Evolutionary conservation across 768 basidiomycete species (phyloP).

Genomic region (Hygrocybe punicea): DNA sequence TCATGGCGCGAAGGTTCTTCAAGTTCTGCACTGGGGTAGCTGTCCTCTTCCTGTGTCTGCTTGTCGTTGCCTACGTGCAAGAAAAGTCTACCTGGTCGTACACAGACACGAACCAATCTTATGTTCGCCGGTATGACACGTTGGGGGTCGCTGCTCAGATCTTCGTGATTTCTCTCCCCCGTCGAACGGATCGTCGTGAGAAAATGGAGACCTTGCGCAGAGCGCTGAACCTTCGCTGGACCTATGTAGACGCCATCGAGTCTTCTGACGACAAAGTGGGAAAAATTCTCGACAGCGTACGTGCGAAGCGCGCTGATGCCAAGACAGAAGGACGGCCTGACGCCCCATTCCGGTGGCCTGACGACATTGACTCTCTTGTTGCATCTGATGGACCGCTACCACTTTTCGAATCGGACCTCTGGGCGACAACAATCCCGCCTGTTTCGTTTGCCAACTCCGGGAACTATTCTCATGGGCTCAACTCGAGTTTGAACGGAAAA

Average conservation of each 20-base stretch:
- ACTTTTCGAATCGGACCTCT: slow-evolving; percentile 24
- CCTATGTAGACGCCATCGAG: slow-evolving; percentile 49
- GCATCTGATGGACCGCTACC: slow-evolving; percentile 21
- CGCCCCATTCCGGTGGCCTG: slow-evolving; percentile 40
- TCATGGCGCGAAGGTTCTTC: neutral
- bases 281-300: slow-evolving; percentile 45
- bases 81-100: neutral
- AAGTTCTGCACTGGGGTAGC: neutral
- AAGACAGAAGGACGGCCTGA: too few species aligned
- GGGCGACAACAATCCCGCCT: slow-evolving; percentile 3
- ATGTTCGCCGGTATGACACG: slow-evolving; percentile 10
- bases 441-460: too few species aligned
- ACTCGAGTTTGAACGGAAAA: neutral
- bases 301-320: slow-evolving; percentile 23
- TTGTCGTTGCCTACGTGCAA: neutral
- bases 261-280: slow-evolving; percentile 38
- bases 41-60: neutral
- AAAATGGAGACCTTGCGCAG: slow-evolving; percentile 56
- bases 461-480: too few species aligned
- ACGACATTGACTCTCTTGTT: slow-evolving; percentile 30
- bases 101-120: neutral
- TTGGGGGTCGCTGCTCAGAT: slow-evolving; percentile 43
- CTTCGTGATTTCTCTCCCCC: slow-evolving; percentile 60
- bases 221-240: slow-evolving; percentile 49
- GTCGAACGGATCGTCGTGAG: slow-evolving; percentile 50